Conservation (phyloP, 176 grass and related monocot species). For the Puya raimondii region DNA sequence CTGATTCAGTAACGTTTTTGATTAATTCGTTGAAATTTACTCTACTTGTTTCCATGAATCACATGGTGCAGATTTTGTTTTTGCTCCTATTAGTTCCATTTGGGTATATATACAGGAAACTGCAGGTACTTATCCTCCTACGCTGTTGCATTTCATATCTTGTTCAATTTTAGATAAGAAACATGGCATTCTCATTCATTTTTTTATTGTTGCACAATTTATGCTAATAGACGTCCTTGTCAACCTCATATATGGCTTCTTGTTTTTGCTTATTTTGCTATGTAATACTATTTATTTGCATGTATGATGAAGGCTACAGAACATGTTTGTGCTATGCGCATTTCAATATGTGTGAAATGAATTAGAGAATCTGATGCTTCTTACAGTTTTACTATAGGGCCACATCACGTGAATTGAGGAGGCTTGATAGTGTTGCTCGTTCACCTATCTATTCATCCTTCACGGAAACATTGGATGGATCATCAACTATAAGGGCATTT, state of each 20-base stretch:
- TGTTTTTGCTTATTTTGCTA: too few species aligned
- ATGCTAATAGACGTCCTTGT: too few species aligned
- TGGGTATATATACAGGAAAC: constrained; percentile 64
- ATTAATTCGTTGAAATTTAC: constrained; percentile 13
- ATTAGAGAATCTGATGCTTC: constrained; percentile 21
- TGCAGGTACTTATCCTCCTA: constrained; percentile 50
- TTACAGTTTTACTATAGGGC: constrained; percentile 88
- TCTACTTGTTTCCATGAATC: constrained; percentile 12
- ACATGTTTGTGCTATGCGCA: not conserved
- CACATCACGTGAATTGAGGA: constrained; percentile 85
- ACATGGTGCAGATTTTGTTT: constrained; percentile 53
- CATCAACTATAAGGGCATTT: constrained; percentile 92
- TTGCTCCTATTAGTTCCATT: constrained; percentile 74
- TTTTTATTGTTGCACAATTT: too few species aligned
- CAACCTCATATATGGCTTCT: too few species aligned
- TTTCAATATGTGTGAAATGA: not conserved
- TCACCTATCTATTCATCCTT: constrained; percentile 99
- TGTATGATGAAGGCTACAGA: too few species aligned
- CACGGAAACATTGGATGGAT: constrained; percentile 79
- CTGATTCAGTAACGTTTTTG: constrained; percentile 1
- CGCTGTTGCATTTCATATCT: constrained; percentile 5
- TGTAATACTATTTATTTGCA: too few species aligned
- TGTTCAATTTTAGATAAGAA: not conserved
- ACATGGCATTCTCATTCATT: not conserved
- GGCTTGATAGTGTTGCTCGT: constrained; percentile 90